Evolutionary conservation across 1,284 basidiomycete species (phyloP), one percentile per base, ranked within the genome.

Genomic region (Dichomitus squalens): DNA sequence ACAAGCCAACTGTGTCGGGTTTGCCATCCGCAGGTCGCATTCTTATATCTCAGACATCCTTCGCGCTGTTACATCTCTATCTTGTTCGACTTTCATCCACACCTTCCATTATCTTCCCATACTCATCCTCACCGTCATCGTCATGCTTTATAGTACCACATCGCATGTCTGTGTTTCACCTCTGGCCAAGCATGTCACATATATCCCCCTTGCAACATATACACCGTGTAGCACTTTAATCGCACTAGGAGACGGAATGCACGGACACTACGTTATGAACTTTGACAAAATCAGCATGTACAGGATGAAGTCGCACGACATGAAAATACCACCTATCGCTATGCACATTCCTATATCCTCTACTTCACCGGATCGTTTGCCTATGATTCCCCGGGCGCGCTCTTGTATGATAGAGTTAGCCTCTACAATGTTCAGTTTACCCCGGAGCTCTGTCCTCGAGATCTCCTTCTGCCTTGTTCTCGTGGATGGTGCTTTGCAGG

Each of bases 221-320:
- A 58, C 60, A 58, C 57, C 55, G 49, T 68, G 65, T 68, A 66
- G 63, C 64, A 63, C 44, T 61, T 63, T 61, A 66, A 65, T 68
- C 41, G 44, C 53, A 59, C 55, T 34, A 52, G 55, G 59, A 59
- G 55, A 53, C 51, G 63, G 63, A 60, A 60, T 54, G 53, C 59
- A 60, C 36, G 59, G 58, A 63, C 61, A 47, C 57, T 43, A 52
- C 54, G 46, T 54, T 54, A 44, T 53, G 21, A 49, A 18, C 29
- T 44, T 18, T 8, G 41, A 44, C 44, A 47, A 44, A 18, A 52
- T 20, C 21, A 36, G 46, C 46, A 58, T 53, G 54, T 50, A 57
- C 48, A 36, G 40, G 35, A 41, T 39, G 33, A 43, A 25, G 31
- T 20, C 18, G 27, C 31, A 47, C 11, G 44, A 47, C 44, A 20